Evolutionary conservation across 2,329 filamentous ascomycete genomes (phyloP).

Genomic region (Dactylonectria estremocensis): DNA sequence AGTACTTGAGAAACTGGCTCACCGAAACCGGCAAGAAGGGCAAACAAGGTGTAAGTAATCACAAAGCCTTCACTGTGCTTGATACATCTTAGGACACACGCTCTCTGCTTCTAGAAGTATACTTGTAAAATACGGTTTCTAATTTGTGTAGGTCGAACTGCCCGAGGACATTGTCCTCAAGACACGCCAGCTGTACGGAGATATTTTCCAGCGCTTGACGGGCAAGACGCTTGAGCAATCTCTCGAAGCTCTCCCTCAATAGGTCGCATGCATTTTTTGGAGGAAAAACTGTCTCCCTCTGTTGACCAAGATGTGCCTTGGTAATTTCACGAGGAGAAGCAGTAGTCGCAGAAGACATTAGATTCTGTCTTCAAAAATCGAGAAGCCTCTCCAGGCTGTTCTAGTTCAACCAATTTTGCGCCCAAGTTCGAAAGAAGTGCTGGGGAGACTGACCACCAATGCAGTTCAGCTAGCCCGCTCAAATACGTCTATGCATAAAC

Average conservation of each 20-base stretch:
- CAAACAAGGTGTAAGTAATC: constrained; percentile 41
- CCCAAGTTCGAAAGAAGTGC: too few species aligned
- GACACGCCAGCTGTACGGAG: constrained; percentile 63
- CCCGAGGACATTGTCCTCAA: constrained; percentile 79
- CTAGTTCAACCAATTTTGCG: too few species aligned
- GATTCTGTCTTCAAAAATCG: background rate
- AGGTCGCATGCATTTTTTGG: background rate
- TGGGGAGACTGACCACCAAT: too few species aligned
- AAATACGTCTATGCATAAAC: too few species aligned
- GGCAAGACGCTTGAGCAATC: constrained; percentile 13
- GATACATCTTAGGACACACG: background rate
- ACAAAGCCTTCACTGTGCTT: background rate
- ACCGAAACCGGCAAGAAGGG: constrained; percentile 72
- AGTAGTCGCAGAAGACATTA: background rate
- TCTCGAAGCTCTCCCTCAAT: background rate
- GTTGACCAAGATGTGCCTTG: background rate
- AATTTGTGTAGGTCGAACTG: constrained; percentile 62
- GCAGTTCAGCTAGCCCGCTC: too few species aligned
- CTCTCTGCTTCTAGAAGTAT: background rate
- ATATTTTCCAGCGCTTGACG: constrained; percentile 23
- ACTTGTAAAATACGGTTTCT: background rate
- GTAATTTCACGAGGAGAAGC: background rate
- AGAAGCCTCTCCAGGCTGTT: background rate
- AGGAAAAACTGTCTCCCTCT: background rate
- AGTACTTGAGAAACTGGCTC: constrained; percentile 86